These are phyloP conservation scores for Phytophthora cajani DNA, from an alignment of 352 stramenopile genomes.

Conservation along the genomic window DNA sequence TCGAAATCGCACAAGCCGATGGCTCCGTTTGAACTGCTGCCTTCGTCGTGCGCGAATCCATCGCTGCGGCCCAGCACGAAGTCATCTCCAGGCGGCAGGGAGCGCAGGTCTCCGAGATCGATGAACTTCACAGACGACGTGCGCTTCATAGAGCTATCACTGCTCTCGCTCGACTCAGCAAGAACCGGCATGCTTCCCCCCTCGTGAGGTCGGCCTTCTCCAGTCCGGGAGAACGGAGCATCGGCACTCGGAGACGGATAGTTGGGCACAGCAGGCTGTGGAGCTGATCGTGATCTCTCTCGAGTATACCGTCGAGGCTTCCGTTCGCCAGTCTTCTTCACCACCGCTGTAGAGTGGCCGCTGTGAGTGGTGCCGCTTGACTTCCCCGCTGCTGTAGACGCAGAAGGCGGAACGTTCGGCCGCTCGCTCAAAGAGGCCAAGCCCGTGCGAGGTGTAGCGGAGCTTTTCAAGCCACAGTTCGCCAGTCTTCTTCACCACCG, in stretches of 20 bases:
- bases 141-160: conserved; percentile 33
- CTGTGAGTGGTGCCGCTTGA: conserved; percentile 6
- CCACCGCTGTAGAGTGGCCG: background rate
- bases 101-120: conserved; percentile 64
- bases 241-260: conserved; percentile 20
- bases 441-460: conserved; percentile 68
- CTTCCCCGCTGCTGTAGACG: conserved; percentile 20
- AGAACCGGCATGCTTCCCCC: conserved; percentile 29
- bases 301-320: conserved; percentile 44
- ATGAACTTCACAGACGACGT: conserved; percentile 57
- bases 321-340: conserved; percentile 38
- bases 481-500: conserved; percentile 24
- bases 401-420: conserved; percentile 36
- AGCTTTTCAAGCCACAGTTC: conserved; percentile 56
- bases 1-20: conserved; percentile 84
- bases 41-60: conserved; percentile 51
- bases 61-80: conserved; percentile 34
- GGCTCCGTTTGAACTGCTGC: conserved; percentile 55
- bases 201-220: conserved; percentile 18
- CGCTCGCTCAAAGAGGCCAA: conserved; percentile 76
- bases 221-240: conserved; percentile 21
- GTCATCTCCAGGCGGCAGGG: conserved; percentile 42
- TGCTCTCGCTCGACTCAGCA: conserved; percentile 26
- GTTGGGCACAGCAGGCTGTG: conserved; percentile 43
- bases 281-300: conserved; percentile 65